Percentiles rank a stretch among this genome's conserved stretches.
Evolutionary conservation across 148 eudicot species (phyloP).

Genomic region (Camellia sinensis): DNA sequence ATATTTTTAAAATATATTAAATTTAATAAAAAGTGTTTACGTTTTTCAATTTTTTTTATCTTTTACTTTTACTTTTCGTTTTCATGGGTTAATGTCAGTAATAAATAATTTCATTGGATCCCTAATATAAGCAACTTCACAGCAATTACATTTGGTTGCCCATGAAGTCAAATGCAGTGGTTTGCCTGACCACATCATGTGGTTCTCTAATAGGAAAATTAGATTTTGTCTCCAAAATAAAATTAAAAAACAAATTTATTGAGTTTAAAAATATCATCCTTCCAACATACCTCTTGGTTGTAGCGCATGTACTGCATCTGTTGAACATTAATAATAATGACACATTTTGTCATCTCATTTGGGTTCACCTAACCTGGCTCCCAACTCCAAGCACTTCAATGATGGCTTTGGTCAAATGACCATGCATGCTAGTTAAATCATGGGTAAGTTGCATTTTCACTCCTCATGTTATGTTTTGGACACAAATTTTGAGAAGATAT

Average conservation of each 20-base stretch:
- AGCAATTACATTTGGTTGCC: not conserved
- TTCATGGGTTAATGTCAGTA: no score
- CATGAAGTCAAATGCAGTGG: not conserved
- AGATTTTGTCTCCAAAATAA: not conserved
- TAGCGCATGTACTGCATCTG: not conserved
- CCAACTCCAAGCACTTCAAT: not conserved
- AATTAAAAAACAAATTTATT: not conserved
- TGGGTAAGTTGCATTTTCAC: no score
- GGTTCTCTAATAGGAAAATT: not conserved
- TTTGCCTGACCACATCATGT: not conserved
- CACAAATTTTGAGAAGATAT: no score
- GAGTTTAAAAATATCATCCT: not conserved
- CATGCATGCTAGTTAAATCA: no score
- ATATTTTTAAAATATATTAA: no score
- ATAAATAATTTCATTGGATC: not conserved
- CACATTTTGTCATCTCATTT: not conserved
- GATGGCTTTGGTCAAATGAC: not conserved
- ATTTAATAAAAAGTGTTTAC: no score
- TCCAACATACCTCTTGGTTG: slow-evolving; percentile 10
- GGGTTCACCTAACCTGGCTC: slow-evolving; percentile 5
- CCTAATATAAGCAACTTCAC: not conserved
- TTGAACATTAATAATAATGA: not conserved
- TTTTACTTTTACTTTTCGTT: no score
- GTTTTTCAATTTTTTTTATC: no score
- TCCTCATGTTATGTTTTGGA: no score